These are phyloP conservation scores for Aotearoamyces nothofagi DNA, from an alignment of 2,329 filamentous ascomycete genomes.

Conservation along the genomic window DNA sequence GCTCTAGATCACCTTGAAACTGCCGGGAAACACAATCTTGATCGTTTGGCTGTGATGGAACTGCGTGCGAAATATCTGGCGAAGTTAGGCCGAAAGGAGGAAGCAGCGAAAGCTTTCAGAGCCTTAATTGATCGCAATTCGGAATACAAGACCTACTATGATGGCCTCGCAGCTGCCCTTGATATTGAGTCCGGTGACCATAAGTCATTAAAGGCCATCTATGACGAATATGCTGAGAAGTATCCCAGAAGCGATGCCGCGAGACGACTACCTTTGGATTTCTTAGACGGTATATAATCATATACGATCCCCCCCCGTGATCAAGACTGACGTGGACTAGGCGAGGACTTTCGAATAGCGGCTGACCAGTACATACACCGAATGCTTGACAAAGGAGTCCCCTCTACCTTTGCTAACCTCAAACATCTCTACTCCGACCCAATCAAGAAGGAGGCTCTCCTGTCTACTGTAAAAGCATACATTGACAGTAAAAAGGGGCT, in stretches of 20 bases:
- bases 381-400: slow-evolving; percentile 85
- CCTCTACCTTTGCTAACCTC: slow-evolving; percentile 91
- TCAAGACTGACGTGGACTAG: no score
- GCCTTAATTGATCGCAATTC: slow-evolving; percentile 73
- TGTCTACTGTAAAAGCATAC: slow-evolving; percentile 66
- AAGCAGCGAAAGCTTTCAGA: slow-evolving; percentile 71
- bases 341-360: slow-evolving; percentile 64
- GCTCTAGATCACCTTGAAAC: slow-evolving; percentile 79
- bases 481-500: slow-evolving; percentile 38
- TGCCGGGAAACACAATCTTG: slow-evolving; percentile 62
- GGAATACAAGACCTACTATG: slow-evolving; percentile 78
- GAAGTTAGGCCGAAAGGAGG: slow-evolving; percentile 59
- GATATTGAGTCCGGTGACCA: slow-evolving; percentile 45
- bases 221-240: slow-evolving; percentile 68
- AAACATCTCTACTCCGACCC: slow-evolving; percentile 78
- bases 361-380: slow-evolving; percentile 66
- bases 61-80: slow-evolving; percentile 71
- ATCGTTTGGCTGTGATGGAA: slow-evolving; percentile 76
- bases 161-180: slow-evolving; percentile 56
- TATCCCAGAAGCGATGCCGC: slow-evolving; percentile 74
- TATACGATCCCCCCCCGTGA: no score
- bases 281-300: slow-evolving; percentile 56
- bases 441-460: slow-evolving; percentile 63
- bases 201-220: slow-evolving; percentile 56
- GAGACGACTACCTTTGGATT: slow-evolving; percentile 75